Conservation (phyloP, 2,329 filamentous ascomycete species). For the Colletotrichum tofieldiae region DNA sequence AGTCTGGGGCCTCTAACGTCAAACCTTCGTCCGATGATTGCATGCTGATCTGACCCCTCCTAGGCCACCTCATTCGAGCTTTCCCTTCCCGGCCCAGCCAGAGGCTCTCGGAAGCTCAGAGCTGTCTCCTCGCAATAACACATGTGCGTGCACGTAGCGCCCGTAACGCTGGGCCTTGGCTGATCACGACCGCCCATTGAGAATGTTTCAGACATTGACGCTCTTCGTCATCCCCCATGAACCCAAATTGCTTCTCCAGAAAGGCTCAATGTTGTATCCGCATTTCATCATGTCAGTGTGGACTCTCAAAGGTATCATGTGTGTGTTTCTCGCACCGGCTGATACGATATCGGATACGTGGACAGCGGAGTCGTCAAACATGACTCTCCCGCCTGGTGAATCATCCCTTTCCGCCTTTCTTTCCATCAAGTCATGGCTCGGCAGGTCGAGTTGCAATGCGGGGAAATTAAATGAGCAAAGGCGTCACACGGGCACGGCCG, state of each 20-base stretch:
- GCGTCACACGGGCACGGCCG: slow-evolving; percentile 11
- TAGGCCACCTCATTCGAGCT: slow-evolving; percentile 28
- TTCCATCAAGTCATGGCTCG: not conserved
- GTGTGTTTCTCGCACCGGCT: not conserved
- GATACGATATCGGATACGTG: slow-evolving; percentile 22
- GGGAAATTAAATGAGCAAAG: slow-evolving; percentile 5
- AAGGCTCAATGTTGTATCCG: slow-evolving; percentile 10
- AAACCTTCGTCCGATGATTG: slow-evolving; percentile 37
- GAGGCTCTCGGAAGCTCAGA: slow-evolving; percentile 8
- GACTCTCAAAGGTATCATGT: not conserved
- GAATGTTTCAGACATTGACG: slow-evolving; percentile 33
- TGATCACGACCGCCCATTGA: slow-evolving; percentile 23
- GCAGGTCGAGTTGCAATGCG: slow-evolving; percentile 2
- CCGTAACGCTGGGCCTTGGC: slow-evolving; percentile 31
- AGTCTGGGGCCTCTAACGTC: slow-evolving; percentile 28
- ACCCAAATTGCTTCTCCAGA: slow-evolving; percentile 16
- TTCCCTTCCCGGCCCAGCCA: not conserved
- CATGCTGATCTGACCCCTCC: slow-evolving; percentile 29
- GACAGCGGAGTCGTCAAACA: slow-evolving; percentile 1
- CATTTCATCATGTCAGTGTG: not conserved
- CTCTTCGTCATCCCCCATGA: slow-evolving; percentile 35
- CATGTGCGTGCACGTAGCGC: slow-evolving; percentile 15
- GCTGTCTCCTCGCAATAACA: slow-evolving; percentile 1
- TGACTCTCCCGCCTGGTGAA: not conserved
- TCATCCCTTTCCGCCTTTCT: not conserved